Evolutionary conservation across 768 basidiomycete species (phyloP).

Genomic region (Pleurotus pulmonarius): DNA sequence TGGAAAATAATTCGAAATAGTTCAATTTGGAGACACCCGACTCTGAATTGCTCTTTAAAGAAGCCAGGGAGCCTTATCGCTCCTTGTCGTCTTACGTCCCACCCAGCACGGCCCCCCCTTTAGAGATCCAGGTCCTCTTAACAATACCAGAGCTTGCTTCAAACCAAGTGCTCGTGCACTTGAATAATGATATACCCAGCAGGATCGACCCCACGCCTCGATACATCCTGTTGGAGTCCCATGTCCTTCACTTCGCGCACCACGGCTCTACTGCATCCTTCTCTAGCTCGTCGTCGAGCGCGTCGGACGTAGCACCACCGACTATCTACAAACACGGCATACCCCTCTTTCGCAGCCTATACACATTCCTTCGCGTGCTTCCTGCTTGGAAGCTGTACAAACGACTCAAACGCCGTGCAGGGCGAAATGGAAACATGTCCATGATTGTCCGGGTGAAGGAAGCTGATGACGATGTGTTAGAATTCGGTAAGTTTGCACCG

Average conservation of each 20-base stretch:
- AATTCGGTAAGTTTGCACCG: slow-evolving; percentile 27
- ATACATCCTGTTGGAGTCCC: slow-evolving; percentile 71
- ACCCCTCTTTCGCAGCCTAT: slow-evolving; percentile 75
- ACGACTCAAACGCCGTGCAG: slow-evolving; percentile 44
- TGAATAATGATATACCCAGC: slow-evolving; percentile 51
- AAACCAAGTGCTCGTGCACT: slow-evolving; percentile 72
- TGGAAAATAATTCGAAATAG: slow-evolving; percentile 27
- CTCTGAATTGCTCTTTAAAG: slow-evolving; percentile 61
- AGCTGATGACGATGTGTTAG: slow-evolving; percentile 16
- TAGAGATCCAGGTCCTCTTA: slow-evolving; percentile 69
- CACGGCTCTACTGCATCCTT: slow-evolving; percentile 16
- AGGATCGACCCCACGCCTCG: slow-evolving; percentile 68
- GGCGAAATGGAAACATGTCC: slow-evolving; percentile 38
- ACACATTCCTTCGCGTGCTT: slow-evolving; percentile 66
- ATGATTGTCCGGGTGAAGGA: slow-evolving; percentile 24
- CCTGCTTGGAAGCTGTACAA: slow-evolving; percentile 75
- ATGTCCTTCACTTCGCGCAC: slow-evolving; percentile 47
- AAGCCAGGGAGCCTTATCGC: slow-evolving; percentile 57
- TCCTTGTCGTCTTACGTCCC: slow-evolving; percentile 44
- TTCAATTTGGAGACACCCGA: slow-evolving; percentile 83
- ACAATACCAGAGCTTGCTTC: slow-evolving; percentile 63
- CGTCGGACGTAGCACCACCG: slow-evolving; percentile 55
- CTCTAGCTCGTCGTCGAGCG: slow-evolving; percentile 9
- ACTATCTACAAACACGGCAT: slow-evolving; percentile 87
- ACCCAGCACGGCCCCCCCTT: slow-evolving; percentile 32